Base-by-base conservation (phyloP, 2,329 filamentous ascomycete genomes). In the Trichoderma sp. region DNA sequence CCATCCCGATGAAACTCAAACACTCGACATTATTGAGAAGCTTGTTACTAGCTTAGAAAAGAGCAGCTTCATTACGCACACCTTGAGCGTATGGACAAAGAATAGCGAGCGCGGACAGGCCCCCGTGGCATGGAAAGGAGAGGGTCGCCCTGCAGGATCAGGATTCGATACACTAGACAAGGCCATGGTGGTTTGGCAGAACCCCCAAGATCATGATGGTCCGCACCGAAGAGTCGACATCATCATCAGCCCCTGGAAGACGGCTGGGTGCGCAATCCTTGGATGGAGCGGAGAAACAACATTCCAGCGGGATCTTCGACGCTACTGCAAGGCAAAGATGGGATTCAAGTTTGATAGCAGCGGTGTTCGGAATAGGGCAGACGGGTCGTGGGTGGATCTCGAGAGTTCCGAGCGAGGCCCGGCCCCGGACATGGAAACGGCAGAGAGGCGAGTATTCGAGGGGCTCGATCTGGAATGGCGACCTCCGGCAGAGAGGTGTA, bases 121-220 rank as follows among this genome's bases (percentile, higher is more conserved):
- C 26, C 84, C 89, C 0, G 80, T 89, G 7, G 79, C 81, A 21
- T 90, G 86, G 86, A 87, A 86, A 73, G 86, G 86, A 0, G 78
- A 78, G 36, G 77, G 74, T 26, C 21, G 39, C 9, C 69, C 62
- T 3, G 73, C 68, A 14, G 86, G 87, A 0, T 83, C 86, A 26
- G 93, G 93, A 0, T 98, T 97, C 75, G 95, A 98, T 78, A 93
- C 90, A 0, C 86, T 98, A 1, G 95, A 98, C 80, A 98, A 98
- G 80, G 94, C 94, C 0, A 83, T 98, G 67, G 92, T 98, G 1
- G 94, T 98, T 0, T 98, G 95, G 95, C 93, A 97, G 78, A 75
- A 80, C 39, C 73, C 76, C 1, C 63, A 62, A 15, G 39, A 73
- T 3, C 11, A 26, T 1, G 7, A 26, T 11, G 71, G 28, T 3